Evolutionary conservation across 2,329 filamentous ascomycete genomes (phyloP).

Genomic region (Zarea fungicola): DNA sequence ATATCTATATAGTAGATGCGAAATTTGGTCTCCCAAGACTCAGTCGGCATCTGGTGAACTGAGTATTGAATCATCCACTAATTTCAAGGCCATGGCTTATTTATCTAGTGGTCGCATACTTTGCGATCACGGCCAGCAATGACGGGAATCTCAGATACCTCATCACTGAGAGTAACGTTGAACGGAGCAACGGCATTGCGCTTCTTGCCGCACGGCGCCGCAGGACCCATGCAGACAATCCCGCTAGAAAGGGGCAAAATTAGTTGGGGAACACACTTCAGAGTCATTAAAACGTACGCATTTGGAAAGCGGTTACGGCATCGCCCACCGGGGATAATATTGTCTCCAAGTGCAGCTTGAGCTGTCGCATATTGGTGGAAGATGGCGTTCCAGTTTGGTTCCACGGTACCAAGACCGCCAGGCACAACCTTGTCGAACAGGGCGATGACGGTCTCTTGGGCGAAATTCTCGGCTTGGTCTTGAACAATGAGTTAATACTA

Average conservation of each 20-base stretch:
- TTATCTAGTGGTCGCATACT: neutral
- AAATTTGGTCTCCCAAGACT: too few species aligned
- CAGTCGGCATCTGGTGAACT: too few species aligned
- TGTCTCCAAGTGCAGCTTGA: constrained; percentile 1
- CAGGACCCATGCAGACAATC: constrained; percentile 10
- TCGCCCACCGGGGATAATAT: neutral
- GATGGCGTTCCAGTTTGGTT: constrained; percentile 16
- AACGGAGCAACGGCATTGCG: neutral
- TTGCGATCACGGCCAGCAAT: neutral
- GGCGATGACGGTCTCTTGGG: constrained; percentile 18
- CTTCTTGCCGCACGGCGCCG: constrained; percentile 10
- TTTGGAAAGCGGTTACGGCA: constrained; percentile 9
- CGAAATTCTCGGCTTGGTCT: constrained; percentile 18
- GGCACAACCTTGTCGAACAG: constrained; percentile 20
- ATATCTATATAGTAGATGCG: too few species aligned
- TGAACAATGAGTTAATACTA: neutral
- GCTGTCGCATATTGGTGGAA: constrained; percentile 8
- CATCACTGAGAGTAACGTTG: constrained; percentile 1
- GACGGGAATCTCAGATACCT: neutral
- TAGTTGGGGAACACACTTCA: neutral
- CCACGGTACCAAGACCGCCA: constrained; percentile 16
- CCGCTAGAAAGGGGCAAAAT: neutral
- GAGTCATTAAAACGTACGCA: neutral
- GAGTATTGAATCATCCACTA: too few species aligned
- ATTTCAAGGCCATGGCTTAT: too few species aligned